These are phyloP conservation scores for Tetrahymena borealis DNA, from an alignment of 73 alveolate genomes.

Conservation along the genomic window DNA sequence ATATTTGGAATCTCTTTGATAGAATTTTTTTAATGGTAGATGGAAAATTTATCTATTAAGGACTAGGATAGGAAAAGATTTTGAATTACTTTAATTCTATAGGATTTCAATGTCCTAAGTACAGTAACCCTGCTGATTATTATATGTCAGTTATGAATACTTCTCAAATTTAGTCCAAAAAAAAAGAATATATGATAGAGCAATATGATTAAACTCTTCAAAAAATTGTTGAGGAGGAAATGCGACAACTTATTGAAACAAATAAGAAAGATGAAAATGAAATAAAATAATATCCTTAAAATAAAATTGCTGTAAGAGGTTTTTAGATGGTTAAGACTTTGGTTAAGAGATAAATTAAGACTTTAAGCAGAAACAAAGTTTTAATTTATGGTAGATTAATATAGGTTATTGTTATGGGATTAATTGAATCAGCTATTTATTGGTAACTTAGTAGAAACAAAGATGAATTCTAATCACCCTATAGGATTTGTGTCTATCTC, in stretches of 20 bases:
- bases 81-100: conserved; percentile 17
- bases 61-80: background rate
- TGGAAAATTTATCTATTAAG: conserved; percentile 47
- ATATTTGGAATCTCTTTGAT: conserved; percentile 47
- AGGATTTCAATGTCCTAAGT: conserved; percentile 41
- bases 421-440: background rate
- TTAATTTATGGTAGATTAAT: background rate
- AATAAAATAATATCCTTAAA: background rate
- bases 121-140: conserved; percentile 44
- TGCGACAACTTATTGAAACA: too few species aligned
- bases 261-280: too few species aligned
- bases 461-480: background rate
- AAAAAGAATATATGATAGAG: background rate
- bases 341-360: background rate
- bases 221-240: too few species aligned
- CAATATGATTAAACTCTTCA: background rate
- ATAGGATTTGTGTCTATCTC: background rate
- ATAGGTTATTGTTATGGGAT: background rate
- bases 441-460: background rate
- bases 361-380: background rate
- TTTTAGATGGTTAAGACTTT: background rate
- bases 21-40: conserved; percentile 39
- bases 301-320: background rate
- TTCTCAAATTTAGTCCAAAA: background rate
- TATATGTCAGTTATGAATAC: background rate